A percentile compares a stretch with the other conserved stretches of the same genome.
phyloP scores from a whole-genome alignment of 345 rosid genomes.

The Acer saccharum region DNA sequence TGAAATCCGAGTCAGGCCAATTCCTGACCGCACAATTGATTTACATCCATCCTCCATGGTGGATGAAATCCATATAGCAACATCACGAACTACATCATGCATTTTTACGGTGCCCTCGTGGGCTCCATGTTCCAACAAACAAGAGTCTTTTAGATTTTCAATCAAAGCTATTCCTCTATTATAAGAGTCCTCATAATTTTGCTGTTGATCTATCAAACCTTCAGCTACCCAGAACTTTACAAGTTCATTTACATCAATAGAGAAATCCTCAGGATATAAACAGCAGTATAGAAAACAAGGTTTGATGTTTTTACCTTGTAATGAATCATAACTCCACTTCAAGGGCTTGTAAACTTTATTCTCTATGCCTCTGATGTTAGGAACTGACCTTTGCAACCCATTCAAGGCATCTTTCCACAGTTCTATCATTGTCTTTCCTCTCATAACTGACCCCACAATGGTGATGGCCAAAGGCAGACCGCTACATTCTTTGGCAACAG shows the following conservation, averaged over 20 bases:
- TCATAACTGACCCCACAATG: constrained; percentile 40
- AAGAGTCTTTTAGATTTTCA: constrained; percentile 44
- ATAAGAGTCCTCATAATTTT: constrained; percentile 24
- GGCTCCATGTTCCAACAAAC: constrained; percentile 48
- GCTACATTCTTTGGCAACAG: constrained; percentile 35
- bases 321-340: constrained; percentile 39
- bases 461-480: constrained; percentile 53
- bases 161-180: constrained; percentile 41
- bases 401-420: constrained; percentile 45
- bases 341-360: constrained; percentile 37
- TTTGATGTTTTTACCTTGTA: constrained; percentile 22
- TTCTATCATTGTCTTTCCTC: constrained; percentile 22
- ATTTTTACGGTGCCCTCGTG: constrained; percentile 36
- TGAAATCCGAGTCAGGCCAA: constrained; percentile 24
- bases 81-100: constrained; percentile 51
- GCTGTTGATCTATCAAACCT: constrained; percentile 35
- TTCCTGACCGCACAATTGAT: constrained; percentile 35
- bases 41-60: constrained; percentile 23
- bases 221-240: constrained; percentile 43
- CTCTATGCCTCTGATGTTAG: constrained; percentile 29
- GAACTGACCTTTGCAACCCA: constrained; percentile 31
- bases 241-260: constrained; percentile 38
- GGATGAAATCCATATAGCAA: constrained; percentile 43
- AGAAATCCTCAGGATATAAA: constrained; percentile 46
- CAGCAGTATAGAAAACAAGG: constrained; percentile 49